phyloP scores from a whole-genome alignment of 164 flowering plant genomes.

The Tetracentron sinense region DNA sequence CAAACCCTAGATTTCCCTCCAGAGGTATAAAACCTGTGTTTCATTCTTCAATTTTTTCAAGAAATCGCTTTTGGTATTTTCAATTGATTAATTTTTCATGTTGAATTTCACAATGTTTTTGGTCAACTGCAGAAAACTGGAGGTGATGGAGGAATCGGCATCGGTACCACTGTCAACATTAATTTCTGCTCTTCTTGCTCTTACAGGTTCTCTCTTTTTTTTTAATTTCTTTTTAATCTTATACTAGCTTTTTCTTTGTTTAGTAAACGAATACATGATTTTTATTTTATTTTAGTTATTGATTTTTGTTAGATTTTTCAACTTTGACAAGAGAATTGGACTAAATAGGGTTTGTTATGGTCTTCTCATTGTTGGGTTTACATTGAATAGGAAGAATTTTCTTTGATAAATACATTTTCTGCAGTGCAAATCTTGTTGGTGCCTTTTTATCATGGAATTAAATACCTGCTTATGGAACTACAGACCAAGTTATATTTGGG shows the following conservation, averaged over 20 bases:
- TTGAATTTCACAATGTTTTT: background rate
- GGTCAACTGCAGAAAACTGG: constrained; percentile 29
- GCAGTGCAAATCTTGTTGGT: no score
- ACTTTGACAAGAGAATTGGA: no score
- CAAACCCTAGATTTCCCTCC: constrained; percentile 52
- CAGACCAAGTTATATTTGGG: no score
- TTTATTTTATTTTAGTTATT: background rate
- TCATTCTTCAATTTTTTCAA: background rate
- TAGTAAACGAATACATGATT: background rate
- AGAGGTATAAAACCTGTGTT: constrained; percentile 21
- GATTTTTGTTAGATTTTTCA: no score
- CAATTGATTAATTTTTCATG: background rate
- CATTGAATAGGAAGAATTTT: no score
- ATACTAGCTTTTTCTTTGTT: background rate
- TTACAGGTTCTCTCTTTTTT: constrained; percentile 43
- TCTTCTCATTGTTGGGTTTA: no score
- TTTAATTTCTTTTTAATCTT: no score
- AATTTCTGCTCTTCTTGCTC: constrained; percentile 78
- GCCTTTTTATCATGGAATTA: no score
- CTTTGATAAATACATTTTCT: no score
- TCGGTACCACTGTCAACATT: constrained; percentile 52
- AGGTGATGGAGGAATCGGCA: constrained; percentile 37
- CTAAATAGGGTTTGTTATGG: no score
- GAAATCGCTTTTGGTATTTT: no score
- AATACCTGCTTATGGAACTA: no score